Evolutionary conservation across 225 moss, liverwort and hornwort species (phyloP), one percentile per base, ranked within the genome.

Genomic region (Pleurozium schreberi): DNA sequence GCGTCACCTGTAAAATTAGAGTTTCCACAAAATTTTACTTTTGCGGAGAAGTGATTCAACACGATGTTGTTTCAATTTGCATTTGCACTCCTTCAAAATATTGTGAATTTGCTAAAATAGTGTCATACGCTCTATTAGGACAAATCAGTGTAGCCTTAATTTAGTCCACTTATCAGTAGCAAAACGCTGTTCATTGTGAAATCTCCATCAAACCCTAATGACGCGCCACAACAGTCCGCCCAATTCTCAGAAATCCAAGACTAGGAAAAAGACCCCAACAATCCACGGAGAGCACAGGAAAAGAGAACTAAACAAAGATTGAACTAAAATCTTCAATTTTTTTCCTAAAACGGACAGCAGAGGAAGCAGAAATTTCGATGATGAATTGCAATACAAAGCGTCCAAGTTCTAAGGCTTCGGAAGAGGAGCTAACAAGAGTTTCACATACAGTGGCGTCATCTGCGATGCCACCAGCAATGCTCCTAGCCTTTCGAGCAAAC

Each of bases 401-500:
- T 17, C 34, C 47, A 71, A 86, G 73, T 73, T 45, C 33, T 68
- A 59, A 85, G 87, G 80, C 84, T 82, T 74, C 58, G 43, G 14
- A 42, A 28, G 40, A 40, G 76, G 45, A 57, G 63, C 69, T 38
- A 45, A n/a, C 26, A 45, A 31, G 27, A 30, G 33, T 31, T 47
- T 52, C 64, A 91, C 90, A 38, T 92, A 92, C 95, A 62, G 87
- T 63, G 67, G 88, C 90, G 90, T 92, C 94, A 86, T 84, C 90
- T 52, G 89, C 89, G 61, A 94, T 80, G 86, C 93, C 91, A 63
- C 92, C 94, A 19, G 90, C 93, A 25, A 92, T 86, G 57, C 89
- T 88, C 3, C 63, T 55, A n/a, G 91, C 92, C 38, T 94, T 92
- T 55, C 89, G 86, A 69, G 92, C 52, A 68, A 95, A 93, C 74